Evolutionary conservation across 2,329 filamentous ascomycete species (phyloP).

Genomic region (Fusarium neocosmosporiellum): DNA sequence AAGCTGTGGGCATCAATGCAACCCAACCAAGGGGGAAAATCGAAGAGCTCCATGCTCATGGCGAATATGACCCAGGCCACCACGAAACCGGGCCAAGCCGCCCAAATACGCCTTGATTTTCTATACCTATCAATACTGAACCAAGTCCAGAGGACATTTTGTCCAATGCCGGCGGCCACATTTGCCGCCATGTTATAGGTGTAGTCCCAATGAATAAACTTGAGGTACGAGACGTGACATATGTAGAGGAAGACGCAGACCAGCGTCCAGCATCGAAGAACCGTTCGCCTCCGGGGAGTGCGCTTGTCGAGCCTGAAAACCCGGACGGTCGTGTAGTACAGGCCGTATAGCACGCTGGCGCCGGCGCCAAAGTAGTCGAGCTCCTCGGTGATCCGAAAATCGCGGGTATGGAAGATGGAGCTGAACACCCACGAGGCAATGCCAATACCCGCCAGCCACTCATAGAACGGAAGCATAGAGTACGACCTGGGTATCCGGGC

Average conservation of each 20-base stretch:
- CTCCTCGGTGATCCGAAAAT: slow-evolving; percentile 88
- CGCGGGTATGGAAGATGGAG: slow-evolving; percentile 91
- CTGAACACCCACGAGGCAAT: slow-evolving; percentile 88
- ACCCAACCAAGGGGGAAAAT: slow-evolving; percentile 87
- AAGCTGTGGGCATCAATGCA: slow-evolving; percentile 92
- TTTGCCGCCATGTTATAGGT: slow-evolving; percentile 98
- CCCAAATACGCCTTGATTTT: slow-evolving; percentile 79
- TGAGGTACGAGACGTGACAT: slow-evolving; percentile 84
- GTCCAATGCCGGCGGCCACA: slow-evolving; percentile 80
- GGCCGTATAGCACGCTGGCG: slow-evolving; percentile 87
- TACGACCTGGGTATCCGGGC: slow-evolving; percentile 78
- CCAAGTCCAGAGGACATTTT: slow-evolving; percentile 86
- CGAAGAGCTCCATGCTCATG: slow-evolving; percentile 95
- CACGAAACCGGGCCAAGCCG: slow-evolving; percentile 88
- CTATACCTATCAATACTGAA: slow-evolving; percentile 83
- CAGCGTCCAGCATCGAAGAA: slow-evolving; percentile 80
- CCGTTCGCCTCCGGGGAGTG: slow-evolving; percentile 53
- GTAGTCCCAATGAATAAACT: slow-evolving; percentile 91
- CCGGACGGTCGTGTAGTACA: slow-evolving; percentile 86
- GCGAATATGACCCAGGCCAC: slow-evolving; percentile 92
- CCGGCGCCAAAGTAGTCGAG: slow-evolving; percentile 97
- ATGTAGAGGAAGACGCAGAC: slow-evolving; percentile 78
- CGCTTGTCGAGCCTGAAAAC: slow-evolving; percentile 82
- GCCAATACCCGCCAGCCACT: slow-evolving; percentile 82
- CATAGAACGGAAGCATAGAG: slow-evolving; percentile 82